Conservation (phyloP, 2,329 filamentous ascomycete genomes). For the Penicillium crustosum region DNA sequence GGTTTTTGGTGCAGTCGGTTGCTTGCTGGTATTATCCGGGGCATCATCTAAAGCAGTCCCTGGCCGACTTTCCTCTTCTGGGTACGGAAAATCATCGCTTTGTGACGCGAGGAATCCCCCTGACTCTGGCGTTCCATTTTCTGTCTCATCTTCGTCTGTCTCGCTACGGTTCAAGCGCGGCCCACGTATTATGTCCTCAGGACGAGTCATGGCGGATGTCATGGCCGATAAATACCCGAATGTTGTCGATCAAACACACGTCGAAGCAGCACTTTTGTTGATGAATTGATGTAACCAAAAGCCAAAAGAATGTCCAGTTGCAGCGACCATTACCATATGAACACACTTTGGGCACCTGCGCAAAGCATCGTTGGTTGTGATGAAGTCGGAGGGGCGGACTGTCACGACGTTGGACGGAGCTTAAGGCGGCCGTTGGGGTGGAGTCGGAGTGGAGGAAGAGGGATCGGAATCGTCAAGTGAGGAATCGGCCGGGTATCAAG, state of each 20-base stretch:
- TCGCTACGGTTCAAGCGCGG: conserved; percentile 34
- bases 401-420: background rate
- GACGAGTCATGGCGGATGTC: conserved; percentile 39
- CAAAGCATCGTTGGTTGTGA: conserved; percentile 18
- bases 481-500: background rate
- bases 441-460: background rate
- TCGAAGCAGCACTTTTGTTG: background rate
- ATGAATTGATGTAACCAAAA: background rate
- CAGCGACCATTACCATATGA: conserved; percentile 12
- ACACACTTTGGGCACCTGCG: conserved; percentile 1
- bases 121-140: conserved; percentile 30
- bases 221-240: conserved; percentile 17
- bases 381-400: conserved; percentile 4
- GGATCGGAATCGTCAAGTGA: background rate
- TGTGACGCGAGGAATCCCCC: conserved; percentile 24
- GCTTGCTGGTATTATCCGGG: conserved; percentile 21
- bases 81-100: conserved; percentile 28
- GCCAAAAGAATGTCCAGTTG: background rate
- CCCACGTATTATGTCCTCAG: conserved; percentile 40
- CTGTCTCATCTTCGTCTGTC: conserved; percentile 34
- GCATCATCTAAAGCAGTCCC: conserved; percentile 29
- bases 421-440: background rate
- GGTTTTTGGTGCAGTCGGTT: conserved; percentile 28
- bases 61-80: conserved; percentile 30
- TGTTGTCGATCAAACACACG: conserved; percentile 2